Conservation (phyloP, 1,284 basidiomycete species). For the Pyrrhoderma lamaoense region DNA sequence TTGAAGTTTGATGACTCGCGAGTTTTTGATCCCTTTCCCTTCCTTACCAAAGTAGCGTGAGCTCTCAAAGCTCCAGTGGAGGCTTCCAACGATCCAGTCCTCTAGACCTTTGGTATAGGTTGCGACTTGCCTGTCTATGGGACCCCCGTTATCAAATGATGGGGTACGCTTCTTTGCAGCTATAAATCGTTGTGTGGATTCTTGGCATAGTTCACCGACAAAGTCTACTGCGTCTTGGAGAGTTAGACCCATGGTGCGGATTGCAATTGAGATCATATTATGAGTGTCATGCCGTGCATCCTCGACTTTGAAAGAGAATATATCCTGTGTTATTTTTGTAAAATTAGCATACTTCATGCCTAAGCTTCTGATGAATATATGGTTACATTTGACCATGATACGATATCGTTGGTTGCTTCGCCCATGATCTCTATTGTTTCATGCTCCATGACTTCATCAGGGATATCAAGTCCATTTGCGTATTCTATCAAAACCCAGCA, state of each 20-base stretch:
- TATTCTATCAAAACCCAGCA: conserved; percentile 49
- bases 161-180: conserved; percentile 23
- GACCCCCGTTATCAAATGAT: conserved; percentile 24
- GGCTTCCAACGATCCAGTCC: conserved; percentile 29
- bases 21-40: conserved; percentile 29
- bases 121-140: conserved; percentile 26
- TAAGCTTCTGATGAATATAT: not conserved
- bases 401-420: conserved; percentile 36
- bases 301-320: conserved; percentile 40
- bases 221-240: conserved; percentile 28
- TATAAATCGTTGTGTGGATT: conserved; percentile 24
- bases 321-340: conserved; percentile 34
- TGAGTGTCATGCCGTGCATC: conserved; percentile 27
- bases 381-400: conserved; percentile 42
- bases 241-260: conserved; percentile 21
- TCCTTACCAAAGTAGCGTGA: conserved; percentile 34
- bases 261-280: conserved; percentile 28
- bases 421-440: conserved; percentile 31
- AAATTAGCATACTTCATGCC: not conserved
- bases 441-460: conserved; percentile 27
- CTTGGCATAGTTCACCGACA: conserved; percentile 25
- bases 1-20: conserved; percentile 27
- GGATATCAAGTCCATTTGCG: conserved; percentile 38
- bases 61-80: conserved; percentile 31
- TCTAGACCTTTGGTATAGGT: conserved; percentile 26